phyloP scores from a whole-genome alignment of 2,329 filamentous ascomycete species.

The Daldinia eschscholtzii region DNA sequence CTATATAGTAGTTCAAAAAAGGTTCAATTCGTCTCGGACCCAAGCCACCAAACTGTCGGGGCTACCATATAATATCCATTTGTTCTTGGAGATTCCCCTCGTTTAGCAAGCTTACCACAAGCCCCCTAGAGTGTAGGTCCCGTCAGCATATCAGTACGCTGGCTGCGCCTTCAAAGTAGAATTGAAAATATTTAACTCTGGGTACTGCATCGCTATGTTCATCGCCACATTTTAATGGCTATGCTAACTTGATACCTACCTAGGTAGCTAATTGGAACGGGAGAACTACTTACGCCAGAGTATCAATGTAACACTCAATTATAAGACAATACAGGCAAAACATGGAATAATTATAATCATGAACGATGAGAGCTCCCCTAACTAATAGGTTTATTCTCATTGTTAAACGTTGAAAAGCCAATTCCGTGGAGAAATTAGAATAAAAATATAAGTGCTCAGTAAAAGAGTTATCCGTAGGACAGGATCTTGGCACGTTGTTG shows the following conservation, averaged over 20 bases:
- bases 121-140: neutral
- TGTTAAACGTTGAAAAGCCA: neutral
- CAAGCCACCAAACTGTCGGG: too few relatives aligned
- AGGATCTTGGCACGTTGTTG: neutral
- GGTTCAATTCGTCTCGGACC: too few relatives aligned
- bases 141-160: constrained; percentile 16
- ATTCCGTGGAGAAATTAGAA: neutral
- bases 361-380: neutral
- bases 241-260: constrained; percentile 5
- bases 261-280: neutral
- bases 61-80: too few relatives aligned
- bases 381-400: neutral
- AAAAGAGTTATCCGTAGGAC: neutral
- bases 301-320: neutral
- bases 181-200: constrained; percentile 22
- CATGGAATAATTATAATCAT: neutral
- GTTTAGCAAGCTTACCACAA: too few relatives aligned
- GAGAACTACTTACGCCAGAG: neutral
- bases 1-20: too few relatives aligned
- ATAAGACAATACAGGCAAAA: neutral
- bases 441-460: neutral
- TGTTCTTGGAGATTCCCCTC: too few relatives aligned
- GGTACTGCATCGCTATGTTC: constrained; percentile 25
- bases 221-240: constrained; percentile 16
- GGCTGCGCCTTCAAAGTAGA: constrained; percentile 18